Evolutionary conservation across 495 filamentous ascomycete species (phyloP), one percentile per base, ranked within the genome.

Genomic region (Penicillium herquei): DNA sequence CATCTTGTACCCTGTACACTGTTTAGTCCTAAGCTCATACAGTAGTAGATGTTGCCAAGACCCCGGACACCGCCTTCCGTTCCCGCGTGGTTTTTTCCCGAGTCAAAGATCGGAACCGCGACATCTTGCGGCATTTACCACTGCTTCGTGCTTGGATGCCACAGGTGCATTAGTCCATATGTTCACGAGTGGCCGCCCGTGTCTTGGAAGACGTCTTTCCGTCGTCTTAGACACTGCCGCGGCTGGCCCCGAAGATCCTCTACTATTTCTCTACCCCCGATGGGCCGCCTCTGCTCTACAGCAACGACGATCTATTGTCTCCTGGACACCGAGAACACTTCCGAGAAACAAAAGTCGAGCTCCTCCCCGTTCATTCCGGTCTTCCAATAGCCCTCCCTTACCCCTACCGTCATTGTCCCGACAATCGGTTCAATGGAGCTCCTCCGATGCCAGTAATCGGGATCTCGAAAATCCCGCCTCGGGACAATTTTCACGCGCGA

Each of bases 221-320:
- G 61, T 67, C 61, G 57, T 69, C 66, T 64, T 73, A 52, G 71
- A 77, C 63, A 68, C 61, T 45, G 61, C 67, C 61, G 63, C 67
- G 56, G 62, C 68, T 63, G 64, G 65, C 55, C 48, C 69, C 55
- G 66, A 70, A 52, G 73, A 78, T 66, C 69, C 73, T 50, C 66
- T 79, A 18, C 68, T 76, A 18, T 79, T 79, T 53, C 74, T 79
- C 35, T 79, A 79, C 51, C 76, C 76, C 52, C 70, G 65, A 57
- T 77, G 71, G 74, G 70, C 65, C 54, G 65, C 70, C 13, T 62
- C 68, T 43, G 50, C 57, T 14, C 34, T 67, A 11, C 64, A 55
- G n/a, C 61, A 64, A 11, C 64, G 60, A 31, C 63, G 64, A 52
- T 51, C 53, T 26, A 48, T 65, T 44, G 54, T 64, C n/a, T 62